Evolutionary conservation across 352 stramenopile species (phyloP).

Genomic region (Phytophthora crassamura): DNA sequence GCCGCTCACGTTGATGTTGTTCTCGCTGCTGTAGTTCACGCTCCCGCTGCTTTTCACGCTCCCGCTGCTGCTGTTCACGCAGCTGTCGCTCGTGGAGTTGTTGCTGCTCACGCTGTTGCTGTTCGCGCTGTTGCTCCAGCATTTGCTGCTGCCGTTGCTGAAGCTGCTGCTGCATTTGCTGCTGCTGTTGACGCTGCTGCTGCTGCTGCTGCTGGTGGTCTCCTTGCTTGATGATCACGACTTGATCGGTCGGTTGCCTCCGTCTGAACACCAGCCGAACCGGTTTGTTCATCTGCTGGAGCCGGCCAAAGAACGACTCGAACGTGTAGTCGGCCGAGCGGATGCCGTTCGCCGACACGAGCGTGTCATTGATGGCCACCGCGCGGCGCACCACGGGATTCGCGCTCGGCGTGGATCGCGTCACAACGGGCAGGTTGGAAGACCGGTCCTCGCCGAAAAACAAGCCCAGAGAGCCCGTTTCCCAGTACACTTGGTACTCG

Average conservation of each 20-base stretch:
- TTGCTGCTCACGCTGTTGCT: constrained; percentile 1
- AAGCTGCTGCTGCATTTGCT: constrained; percentile 4
- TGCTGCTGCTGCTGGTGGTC: constrained; percentile 35
- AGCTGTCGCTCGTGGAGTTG: constrained; percentile 1
- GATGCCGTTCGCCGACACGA: constrained; percentile 81
- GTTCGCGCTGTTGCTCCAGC: constrained; percentile 4
- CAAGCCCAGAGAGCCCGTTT: constrained; percentile 78
- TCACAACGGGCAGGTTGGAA: constrained; percentile 82
- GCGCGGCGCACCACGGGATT: constrained; percentile 75
- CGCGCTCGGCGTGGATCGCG: constrained; percentile 66
- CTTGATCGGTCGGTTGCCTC: constrained; percentile 40
- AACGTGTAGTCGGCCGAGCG: constrained; percentile 78
- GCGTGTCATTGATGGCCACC: constrained; percentile 78
- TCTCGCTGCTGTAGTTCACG: constrained; percentile 21
- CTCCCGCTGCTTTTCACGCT: constrained; percentile 15
- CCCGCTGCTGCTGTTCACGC: constrained; percentile 1
- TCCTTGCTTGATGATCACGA: constrained; percentile 41
- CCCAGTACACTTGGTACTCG: constrained; percentile 84
- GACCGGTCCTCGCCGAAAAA: constrained; percentile 84
- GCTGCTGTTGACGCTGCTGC: constrained; percentile 25
- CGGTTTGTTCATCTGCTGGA: constrained; percentile 89
- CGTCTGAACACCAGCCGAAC: constrained; percentile 77
- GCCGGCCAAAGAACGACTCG: constrained; percentile 78
- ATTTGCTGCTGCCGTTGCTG: constrained; percentile 14
- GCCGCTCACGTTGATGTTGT: constrained; percentile 5